phyloP scores from a whole-genome alignment of 495 filamentous ascomycete species.

The Neurospora sp. region DNA sequence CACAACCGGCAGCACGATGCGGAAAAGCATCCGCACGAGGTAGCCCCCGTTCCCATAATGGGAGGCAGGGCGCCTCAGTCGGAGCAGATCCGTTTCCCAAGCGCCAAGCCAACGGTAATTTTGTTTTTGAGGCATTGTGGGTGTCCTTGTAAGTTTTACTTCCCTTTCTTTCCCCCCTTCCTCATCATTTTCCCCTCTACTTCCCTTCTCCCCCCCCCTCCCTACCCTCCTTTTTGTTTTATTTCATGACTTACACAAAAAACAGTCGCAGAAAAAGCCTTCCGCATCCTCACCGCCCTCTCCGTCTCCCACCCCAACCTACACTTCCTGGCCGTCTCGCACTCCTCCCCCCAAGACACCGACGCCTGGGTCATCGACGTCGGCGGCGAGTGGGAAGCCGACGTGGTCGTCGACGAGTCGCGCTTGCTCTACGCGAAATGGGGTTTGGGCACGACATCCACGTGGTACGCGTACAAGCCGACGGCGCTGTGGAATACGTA shows the following conservation, averaged over 20 bases:
- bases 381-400: slow-evolving; percentile 42
- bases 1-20: neutral
- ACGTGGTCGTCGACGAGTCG: slow-evolving; percentile 43
- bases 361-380: slow-evolving; percentile 43
- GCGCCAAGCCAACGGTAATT: slow-evolving; percentile 39
- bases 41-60: slow-evolving; percentile 29
- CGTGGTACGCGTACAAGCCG: slow-evolving; percentile 41
- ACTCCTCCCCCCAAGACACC: slow-evolving; percentile 40
- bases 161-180: neutral
- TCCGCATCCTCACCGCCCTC: slow-evolving; percentile 33
- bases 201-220: no score
- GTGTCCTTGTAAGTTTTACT: slow-evolving; percentile 41
- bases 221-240: no score
- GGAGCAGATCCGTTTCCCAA: slow-evolving; percentile 33
- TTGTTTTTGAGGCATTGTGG: slow-evolving; percentile 53
- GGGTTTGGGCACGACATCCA: slow-evolving; percentile 42
- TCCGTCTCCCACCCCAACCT: slow-evolving; percentile 39
- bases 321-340: slow-evolving; percentile 48
- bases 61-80: slow-evolving; percentile 40
- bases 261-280: slow-evolving; percentile 51
- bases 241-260: neutral
- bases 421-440: slow-evolving; percentile 42
- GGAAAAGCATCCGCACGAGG: slow-evolving; percentile 5
- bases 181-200: no score
- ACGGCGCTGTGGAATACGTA: slow-evolving; percentile 36